Conservation (phyloP, 768 basidiomycete genomes). For the Panaeolus cyanescens region DNA sequence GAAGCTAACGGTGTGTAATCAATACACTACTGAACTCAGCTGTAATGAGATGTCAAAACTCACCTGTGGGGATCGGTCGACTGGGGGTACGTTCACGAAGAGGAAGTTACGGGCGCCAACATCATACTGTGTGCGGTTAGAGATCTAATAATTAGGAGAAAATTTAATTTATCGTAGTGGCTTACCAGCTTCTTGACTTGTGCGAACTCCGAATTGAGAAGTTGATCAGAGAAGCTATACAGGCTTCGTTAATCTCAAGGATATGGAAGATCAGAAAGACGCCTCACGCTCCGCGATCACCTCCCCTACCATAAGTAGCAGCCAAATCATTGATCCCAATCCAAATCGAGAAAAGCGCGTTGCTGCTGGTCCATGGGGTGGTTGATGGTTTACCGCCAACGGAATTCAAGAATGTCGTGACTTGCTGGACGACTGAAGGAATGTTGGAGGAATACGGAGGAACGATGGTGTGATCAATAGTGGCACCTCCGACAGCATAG, state of each 20-base stretch:
- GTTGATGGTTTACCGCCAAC: conserved; percentile 48
- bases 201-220: conserved; percentile 52
- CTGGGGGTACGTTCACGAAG: conserved; percentile 43
- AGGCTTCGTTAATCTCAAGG: not conserved
- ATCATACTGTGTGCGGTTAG: conserved; percentile 28
- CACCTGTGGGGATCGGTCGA: conserved; percentile 46
- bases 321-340: conserved; percentile 76
- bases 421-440: conserved; percentile 59
- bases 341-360: conserved; percentile 67
- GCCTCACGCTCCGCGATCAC: conserved; percentile 50
- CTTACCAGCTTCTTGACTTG: conserved; percentile 50
- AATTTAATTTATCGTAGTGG: conserved; percentile 4
- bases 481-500: conserved; percentile 68
- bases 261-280: not conserved
- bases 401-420: conserved; percentile 54
- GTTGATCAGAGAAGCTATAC: conserved; percentile 44
- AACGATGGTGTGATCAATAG: conserved; percentile 61
- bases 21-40: not conserved
- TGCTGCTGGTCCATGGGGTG: conserved; percentile 56
- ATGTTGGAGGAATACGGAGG: conserved; percentile 52
- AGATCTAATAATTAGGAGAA: not conserved
- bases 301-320: conserved; percentile 48
- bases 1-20: conserved; percentile 42
- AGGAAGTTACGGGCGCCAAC: conserved; percentile 60
- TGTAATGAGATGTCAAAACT: not conserved